These are phyloP conservation scores for Fusarium burgessii DNA, from an alignment of 2,329 filamentous ascomycete genomes.

Conservation along the genomic window DNA sequence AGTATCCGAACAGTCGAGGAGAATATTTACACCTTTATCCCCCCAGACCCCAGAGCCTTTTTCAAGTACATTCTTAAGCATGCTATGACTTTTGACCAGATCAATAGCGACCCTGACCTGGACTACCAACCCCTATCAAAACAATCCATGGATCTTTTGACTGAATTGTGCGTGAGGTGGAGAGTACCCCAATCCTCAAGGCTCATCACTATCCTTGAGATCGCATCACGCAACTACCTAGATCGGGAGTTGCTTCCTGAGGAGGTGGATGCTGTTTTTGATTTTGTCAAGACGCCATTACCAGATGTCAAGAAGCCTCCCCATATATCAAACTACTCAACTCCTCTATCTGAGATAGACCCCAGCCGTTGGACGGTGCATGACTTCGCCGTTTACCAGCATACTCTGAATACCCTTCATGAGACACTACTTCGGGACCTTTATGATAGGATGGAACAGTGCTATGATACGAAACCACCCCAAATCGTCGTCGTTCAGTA, in stretches of 20 bases:
- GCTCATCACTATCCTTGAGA: slow-evolving; percentile 84
- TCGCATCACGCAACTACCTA: slow-evolving; percentile 84
- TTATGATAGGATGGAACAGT: slow-evolving; percentile 86
- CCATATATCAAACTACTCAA: slow-evolving; percentile 63
- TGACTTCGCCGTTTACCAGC: slow-evolving; percentile 78
- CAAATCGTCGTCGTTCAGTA: slow-evolving; percentile 83
- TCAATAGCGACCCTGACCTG: slow-evolving; percentile 65
- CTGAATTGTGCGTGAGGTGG: slow-evolving; percentile 89
- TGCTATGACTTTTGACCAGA: slow-evolving; percentile 74
- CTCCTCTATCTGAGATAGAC: slow-evolving; percentile 67
- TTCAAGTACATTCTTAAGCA: slow-evolving; percentile 87
- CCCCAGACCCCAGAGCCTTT: slow-evolving; percentile 82
- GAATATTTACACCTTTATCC: slow-evolving; percentile 87
- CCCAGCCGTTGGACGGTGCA: slow-evolving; percentile 74
- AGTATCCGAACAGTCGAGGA: slow-evolving; percentile 68
- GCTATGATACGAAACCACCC: slow-evolving; percentile 89
- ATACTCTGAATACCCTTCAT: slow-evolving; percentile 79
- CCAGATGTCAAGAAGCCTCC: slow-evolving; percentile 74
- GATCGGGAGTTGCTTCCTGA: slow-evolving; percentile 85
- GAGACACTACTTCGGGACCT: slow-evolving; percentile 88
- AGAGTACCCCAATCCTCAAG: slow-evolving; percentile 86
- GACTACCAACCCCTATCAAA: slow-evolving; percentile 73
- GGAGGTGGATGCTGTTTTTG: slow-evolving; percentile 85
- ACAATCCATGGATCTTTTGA: slow-evolving; percentile 83
- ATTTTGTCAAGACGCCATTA: slow-evolving; percentile 79